Evolutionary conservation across 805 yeast genomes (phyloP).

Genomic region (Candida golubevii): DNA sequence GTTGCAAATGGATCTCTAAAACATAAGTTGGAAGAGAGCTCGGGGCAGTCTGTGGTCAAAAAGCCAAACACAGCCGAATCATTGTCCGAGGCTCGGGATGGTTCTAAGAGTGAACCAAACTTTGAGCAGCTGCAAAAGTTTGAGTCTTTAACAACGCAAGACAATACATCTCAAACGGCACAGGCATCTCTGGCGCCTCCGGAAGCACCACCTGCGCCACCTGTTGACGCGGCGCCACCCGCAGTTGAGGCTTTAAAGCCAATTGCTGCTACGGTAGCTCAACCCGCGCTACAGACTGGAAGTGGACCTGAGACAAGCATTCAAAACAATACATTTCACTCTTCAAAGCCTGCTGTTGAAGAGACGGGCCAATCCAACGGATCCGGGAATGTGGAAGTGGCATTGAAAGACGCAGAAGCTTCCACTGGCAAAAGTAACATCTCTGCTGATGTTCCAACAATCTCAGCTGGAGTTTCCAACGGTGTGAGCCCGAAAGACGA

Average conservation of each 20-base stretch:
- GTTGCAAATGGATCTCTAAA: conserved; percentile 20
- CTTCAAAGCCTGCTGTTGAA: neutral
- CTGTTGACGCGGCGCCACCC: neutral
- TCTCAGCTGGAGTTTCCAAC: neutral
- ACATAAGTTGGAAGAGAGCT: conserved; percentile 38
- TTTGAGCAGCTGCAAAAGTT: neutral
- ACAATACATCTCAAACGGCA: neutral
- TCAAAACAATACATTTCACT: neutral
- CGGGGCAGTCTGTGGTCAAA: conserved; percentile 27
- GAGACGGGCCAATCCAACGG: neutral
- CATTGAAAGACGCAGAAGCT: neutral
- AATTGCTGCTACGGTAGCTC: conserved; percentile 5
- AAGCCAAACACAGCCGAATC: conserved; percentile 18
- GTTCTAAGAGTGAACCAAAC: neutral
- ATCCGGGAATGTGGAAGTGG: neutral
- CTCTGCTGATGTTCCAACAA: neutral
- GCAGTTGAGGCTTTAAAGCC: neutral
- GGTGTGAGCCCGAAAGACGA: conserved; percentile 5
- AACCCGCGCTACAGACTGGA: conserved; percentile 1
- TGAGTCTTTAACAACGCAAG: neutral
- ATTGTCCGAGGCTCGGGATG: neutral
- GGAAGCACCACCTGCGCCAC: neutral
- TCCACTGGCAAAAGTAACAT: too few species aligned
- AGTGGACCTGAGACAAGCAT: neutral
- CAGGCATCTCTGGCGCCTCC: neutral